A percentile compares a stretch with the other conserved stretches of the same genome.
These are phyloP conservation scores for Elaeis oleifera DNA, from an alignment of 202 grass and related monocot genomes.

Conservation along the genomic window DNA sequence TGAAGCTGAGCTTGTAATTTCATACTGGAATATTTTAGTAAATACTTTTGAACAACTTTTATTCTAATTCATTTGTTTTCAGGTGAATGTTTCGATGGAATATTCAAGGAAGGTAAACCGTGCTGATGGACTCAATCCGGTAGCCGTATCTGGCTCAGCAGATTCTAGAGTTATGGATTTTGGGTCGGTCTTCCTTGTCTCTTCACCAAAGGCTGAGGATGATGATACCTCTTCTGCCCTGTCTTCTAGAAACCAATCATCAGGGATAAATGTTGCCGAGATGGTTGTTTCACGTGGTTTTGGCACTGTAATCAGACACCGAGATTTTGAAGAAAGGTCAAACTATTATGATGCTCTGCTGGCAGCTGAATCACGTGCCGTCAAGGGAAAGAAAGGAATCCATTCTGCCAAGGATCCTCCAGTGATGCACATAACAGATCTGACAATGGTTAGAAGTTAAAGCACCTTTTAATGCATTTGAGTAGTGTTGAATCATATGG, in stretches of 20 bases:
- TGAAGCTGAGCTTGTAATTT: background rate
- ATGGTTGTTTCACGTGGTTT: constrained; percentile 79
- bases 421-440: constrained; percentile 90
- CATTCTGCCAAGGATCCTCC: constrained; percentile 69
- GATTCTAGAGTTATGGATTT: constrained; percentile 90
- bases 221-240: constrained; percentile 55
- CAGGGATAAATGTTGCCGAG: constrained; percentile 72
- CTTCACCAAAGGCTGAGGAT: constrained; percentile 43
- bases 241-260: constrained; percentile 24
- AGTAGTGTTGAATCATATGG: too few species aligned
- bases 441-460: constrained; percentile 47
- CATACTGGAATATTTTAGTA: background rate
- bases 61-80: constrained; percentile 12
- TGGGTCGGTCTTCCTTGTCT: constrained; percentile 72
- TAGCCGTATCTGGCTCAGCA: constrained; percentile 21
- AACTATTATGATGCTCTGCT: constrained; percentile 88
- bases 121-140: constrained; percentile 46
- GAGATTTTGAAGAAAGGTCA: constrained; percentile 95
- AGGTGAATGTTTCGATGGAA: constrained; percentile 95
- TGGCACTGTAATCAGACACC: constrained; percentile 63
- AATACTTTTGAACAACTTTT: constrained; percentile 1
- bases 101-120: constrained; percentile 74
- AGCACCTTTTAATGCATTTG: background rate
- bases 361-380: constrained; percentile 83
- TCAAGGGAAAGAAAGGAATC: constrained; percentile 85